Base-by-base conservation (phyloP, 768 basidiomycete species). In the Boletus insuetus region DNA sequence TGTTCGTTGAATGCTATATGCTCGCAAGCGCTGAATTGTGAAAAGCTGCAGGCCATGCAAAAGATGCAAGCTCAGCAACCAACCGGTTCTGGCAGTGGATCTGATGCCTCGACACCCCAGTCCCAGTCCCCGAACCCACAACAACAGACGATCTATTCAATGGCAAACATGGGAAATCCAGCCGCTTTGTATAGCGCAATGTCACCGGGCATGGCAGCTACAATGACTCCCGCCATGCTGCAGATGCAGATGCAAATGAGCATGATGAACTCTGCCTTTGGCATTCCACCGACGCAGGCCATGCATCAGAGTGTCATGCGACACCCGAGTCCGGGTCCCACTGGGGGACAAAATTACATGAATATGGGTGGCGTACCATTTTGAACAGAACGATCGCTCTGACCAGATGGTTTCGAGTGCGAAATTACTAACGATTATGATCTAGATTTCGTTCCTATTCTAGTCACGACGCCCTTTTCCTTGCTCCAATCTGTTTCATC, bases 281-380 rank as follows among this genome's bases (percentile, higher is more conserved):
- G 77, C 24, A 79, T 78, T 45, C 73, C 76, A 16, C 81, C 84
- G 60, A 78, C 81, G 38, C 86, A 87, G 58, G 82, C 87, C n/a
- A 89, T 91, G 84, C 89, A 90, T 51, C 85, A 86, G 65, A 90
- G 87, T 59, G 87, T 91, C 53, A 86, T 92, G 88, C 82, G 90
- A 55, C 87, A 92, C 69, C 82, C 87, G 13, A 89, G 82, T 66
- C 87, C 89, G 14, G 80, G 76, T 14, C 85, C 84, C 12, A 66
- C 75, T 49, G 73, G 69, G 17, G 71, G 70, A 51, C 79, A 78
- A 57, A 75, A 71, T 22, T 80, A 78, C 62, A 77, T 79, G 72
- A 74, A 69, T 43, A 75, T 76, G 69, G 70, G 73, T 43, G 68
- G 73, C 11, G 64, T 70, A 35, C 70, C 62, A 3, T 67, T 63